Evolutionary conservation across 2,329 filamentous ascomycete genomes (phyloP), one percentile per base, ranked within the genome.

Genomic region (Colletotrichum sp.): DNA sequence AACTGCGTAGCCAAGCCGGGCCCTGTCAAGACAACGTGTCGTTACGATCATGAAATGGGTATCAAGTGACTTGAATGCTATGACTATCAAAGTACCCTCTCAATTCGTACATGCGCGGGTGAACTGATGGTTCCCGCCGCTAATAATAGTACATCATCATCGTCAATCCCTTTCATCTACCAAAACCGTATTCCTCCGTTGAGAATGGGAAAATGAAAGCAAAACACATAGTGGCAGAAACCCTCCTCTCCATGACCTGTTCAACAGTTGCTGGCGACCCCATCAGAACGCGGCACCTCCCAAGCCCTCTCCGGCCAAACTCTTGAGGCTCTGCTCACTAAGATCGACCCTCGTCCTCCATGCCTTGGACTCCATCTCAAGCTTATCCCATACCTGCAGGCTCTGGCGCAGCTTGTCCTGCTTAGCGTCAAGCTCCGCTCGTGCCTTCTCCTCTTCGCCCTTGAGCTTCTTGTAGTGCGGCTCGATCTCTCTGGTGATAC

Each of bases 371-470:
- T 92, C 91, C 30, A 90, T 85, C 80, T 90, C 88, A 60, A 90
- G 84, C 79, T 86, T 86, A 70, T 92, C 88, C 89, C 90, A 92
- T 32, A 85, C 79, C 60, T 88, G 86, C 48, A 92, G 83, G 71
- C 86, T 89, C 82, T 88, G 89, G 34, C 90, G 85, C 52, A 92
- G 82, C 77, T 88, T 88, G 57, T 92, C 91, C 79, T 92, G 88
- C 80, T 90, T 91, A 28, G 79, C 79, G 24, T 88, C 85, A 34
- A 91, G 82, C 69, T 92, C 90, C 57, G 89, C 86, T 3, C 91
- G 86, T 44, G 91, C 79, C 77, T 88, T 88, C 81, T 92, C 90
- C 79, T 92, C 91, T 62, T 92, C 91, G 52, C 92, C 90, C 74
- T 86, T 87, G 13, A 92, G 85, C 75, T 89, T 89, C 39, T 86